A percentile compares a stretch with the other conserved stretches of the same genome.
Conservation (phyloP, 1,284 basidiomycete genomes). For the Apiotrichum akiyoshidainum region DNA sequence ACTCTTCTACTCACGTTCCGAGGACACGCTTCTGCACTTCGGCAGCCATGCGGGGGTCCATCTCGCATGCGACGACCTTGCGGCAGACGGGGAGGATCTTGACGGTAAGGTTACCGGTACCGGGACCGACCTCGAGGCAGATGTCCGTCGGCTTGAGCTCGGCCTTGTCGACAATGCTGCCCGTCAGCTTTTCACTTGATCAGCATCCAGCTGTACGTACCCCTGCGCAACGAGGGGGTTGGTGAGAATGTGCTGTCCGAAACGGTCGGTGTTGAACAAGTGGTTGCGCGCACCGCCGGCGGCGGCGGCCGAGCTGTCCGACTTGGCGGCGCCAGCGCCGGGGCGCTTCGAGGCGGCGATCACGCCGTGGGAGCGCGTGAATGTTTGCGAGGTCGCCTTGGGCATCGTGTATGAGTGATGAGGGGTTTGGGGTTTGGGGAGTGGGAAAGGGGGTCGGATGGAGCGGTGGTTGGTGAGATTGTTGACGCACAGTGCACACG, state of each 20-base stretch:
- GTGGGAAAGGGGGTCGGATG: neutral
- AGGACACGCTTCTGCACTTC: constrained; percentile 96
- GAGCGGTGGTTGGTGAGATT: neutral
- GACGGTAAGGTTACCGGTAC: constrained; percentile 95
- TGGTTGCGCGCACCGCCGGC: constrained; percentile 63
- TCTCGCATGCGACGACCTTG: constrained; percentile 89
- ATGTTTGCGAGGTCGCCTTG: constrained; percentile 79
- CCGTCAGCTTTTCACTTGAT: neutral
- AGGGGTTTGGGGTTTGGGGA: neutral
- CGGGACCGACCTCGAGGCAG: constrained; percentile 96
- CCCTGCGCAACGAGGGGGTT: constrained; percentile 85
- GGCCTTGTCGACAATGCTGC: constrained; percentile 81
- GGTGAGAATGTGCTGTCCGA: constrained; percentile 96
- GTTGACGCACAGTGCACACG: neutral
- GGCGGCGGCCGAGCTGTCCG: constrained; percentile 55
- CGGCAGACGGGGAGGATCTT: constrained; percentile 91
- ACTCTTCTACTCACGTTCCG: constrained; percentile 74
- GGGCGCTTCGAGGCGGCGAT: constrained; percentile 51
- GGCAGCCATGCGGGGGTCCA: constrained; percentile 99
- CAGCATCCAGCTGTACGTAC: constrained; percentile 55
- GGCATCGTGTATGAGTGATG: constrained; percentile 63
- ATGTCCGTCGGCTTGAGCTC: constrained; percentile 90
- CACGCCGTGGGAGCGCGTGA: constrained; percentile 70
- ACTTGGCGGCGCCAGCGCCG: constrained; percentile 10
- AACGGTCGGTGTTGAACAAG: constrained; percentile 87